These are phyloP conservation scores for Trypanosoma platydactyli DNA, from an alignment of 208 protist genomes.

Conservation along the genomic window DNA sequence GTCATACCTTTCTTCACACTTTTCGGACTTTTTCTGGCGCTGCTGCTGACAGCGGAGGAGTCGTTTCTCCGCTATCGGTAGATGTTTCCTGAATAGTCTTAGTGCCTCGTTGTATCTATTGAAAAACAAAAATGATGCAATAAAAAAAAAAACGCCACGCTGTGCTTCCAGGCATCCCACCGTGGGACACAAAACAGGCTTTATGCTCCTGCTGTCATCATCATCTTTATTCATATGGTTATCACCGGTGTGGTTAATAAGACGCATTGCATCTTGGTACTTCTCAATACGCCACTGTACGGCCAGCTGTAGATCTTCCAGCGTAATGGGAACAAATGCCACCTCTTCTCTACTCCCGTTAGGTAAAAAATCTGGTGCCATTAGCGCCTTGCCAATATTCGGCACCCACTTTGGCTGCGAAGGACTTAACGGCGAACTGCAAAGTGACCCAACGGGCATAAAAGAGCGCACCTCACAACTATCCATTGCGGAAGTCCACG, in stretches of 20 bases:
- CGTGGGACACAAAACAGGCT: background rate
- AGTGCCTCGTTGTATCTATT: conserved; percentile 42
- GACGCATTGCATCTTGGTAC: background rate
- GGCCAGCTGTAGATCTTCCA: conserved; percentile 10
- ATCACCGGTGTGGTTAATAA: background rate
- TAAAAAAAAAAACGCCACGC: conserved; percentile 47
- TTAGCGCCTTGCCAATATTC: background rate
- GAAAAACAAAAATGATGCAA: conserved; percentile 43
- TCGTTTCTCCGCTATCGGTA: conserved; percentile 42
- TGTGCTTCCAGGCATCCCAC: background rate
- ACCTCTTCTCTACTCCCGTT: background rate
- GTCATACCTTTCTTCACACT: background rate
- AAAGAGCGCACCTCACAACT: background rate
- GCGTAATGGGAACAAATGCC: background rate
- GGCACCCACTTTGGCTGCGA: background rate
- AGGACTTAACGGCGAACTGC: background rate
- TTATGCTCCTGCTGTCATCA: no score
- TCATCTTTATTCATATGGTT: no score
- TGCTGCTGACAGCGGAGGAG: conserved; percentile 31
- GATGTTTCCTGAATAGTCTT: conserved; percentile 37
- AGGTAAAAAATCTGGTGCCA: background rate
- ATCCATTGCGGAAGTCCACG: background rate
- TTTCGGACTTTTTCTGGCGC: background rate
- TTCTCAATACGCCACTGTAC: conserved; percentile 1
- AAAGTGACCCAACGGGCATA: no score